A percentile compares a stretch with the other conserved stretches of the same genome.
Conservation (phyloP, 1,139 yeast genomes). For the Suhomyces yuchorum region DNA sequence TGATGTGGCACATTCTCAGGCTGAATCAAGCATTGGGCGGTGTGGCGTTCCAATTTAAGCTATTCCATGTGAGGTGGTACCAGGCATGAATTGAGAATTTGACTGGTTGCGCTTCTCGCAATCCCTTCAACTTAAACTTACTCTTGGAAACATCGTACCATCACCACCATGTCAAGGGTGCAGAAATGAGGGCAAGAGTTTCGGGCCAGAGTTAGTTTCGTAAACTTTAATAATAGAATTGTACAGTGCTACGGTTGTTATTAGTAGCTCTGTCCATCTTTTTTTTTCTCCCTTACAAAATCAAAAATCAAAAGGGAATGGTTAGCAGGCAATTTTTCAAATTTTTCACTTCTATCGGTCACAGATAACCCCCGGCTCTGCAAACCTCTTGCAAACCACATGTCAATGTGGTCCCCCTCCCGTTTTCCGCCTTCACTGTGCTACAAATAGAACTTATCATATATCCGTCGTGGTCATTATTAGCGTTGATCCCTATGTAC, state of each 20-base stretch:
- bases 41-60: not conserved
- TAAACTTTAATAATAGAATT: not conserved
- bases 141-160: not conserved
- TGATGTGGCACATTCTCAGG: not conserved
- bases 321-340: not conserved
- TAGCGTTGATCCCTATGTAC: not conserved
- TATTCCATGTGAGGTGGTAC: not conserved
- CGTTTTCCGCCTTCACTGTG: not conserved
- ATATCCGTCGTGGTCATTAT: not conserved
- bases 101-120: not conserved
- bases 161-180: not conserved
- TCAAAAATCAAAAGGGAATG: too few species aligned
- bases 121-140: not conserved
- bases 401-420: not conserved
- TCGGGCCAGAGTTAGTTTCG: not conserved
- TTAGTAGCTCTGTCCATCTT: not conserved
- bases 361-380: too few species aligned
- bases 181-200: not conserved
- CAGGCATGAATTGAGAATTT: not conserved
- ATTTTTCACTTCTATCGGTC: too few species aligned
- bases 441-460: not conserved
- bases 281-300: too few species aligned
- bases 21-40: not conserved
- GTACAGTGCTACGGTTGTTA: not conserved
- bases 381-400: not conserved